Evolutionary conservation across 805 yeast genomes (phyloP).

Genomic region (Saccharomycopsis fodiens): DNA sequence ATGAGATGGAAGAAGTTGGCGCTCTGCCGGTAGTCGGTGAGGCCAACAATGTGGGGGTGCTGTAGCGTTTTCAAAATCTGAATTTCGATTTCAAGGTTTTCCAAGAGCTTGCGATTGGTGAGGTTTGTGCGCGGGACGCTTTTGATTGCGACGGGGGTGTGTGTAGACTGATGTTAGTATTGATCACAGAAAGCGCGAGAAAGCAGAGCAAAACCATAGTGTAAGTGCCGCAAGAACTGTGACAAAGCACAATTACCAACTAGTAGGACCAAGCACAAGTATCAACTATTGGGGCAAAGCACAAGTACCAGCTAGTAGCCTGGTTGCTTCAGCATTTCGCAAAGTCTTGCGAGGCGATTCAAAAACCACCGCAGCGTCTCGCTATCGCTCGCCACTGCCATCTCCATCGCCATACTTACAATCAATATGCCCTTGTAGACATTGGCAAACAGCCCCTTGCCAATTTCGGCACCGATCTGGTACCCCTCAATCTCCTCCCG

Average conservation of each 20-base stretch:
- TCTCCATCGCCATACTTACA: constrained; percentile 21
- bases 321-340: no score
- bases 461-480: constrained; percentile 55
- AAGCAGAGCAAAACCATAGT: no score
- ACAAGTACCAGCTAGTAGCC: no score
- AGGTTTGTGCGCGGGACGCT: constrained; percentile 77
- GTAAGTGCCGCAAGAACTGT: no score
- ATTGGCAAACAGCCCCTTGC: constrained; percentile 92
- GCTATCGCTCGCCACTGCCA: no score
- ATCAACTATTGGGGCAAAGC: no score
- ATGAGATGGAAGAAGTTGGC: constrained; percentile 73
- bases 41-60: constrained; percentile 88
- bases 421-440: constrained; percentile 78
- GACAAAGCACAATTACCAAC: no score
- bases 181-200: no score
- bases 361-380: no score
- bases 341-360: no score
- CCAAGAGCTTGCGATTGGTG: constrained; percentile 78
- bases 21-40: constrained; percentile 78
- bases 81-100: constrained; percentile 88
- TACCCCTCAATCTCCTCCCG: constrained; percentile 13
- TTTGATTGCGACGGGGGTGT: constrained; percentile 76
- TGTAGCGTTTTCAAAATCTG: constrained; percentile 78
- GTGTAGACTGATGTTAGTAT: constrained; percentile 26
- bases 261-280: no score